Conservation (phyloP, 139 green algal genomes). For the Auxenochlorella pyrenoidosa region DNA sequence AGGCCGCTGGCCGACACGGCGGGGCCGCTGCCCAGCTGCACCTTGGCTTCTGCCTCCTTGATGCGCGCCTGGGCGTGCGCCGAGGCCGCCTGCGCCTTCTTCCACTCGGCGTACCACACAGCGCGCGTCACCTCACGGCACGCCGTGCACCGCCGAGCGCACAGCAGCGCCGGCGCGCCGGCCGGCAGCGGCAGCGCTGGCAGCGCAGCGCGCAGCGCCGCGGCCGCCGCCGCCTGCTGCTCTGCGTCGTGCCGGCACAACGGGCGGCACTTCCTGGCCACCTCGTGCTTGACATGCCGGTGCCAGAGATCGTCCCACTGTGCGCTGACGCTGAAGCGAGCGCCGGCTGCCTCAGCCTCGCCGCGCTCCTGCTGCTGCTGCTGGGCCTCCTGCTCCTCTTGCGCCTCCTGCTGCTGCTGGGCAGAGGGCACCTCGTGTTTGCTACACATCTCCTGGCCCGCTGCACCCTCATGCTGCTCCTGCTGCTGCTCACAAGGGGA, state of each 20-base stretch:
- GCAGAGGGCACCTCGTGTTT: not conserved
- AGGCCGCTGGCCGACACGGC: slow-evolving; percentile 30
- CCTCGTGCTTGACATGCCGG: not conserved
- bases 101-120: slow-evolving; percentile 26
- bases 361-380: slow-evolving; percentile 6
- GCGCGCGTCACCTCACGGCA: slow-evolving; percentile 48
- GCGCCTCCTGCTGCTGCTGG: slow-evolving; percentile 2
- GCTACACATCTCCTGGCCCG: not conserved
- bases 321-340: not conserved
- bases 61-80: not conserved
- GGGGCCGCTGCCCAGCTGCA: slow-evolving; percentile 2
- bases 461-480: not conserved
- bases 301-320: slow-evolving; percentile 6
- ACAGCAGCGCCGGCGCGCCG: slow-evolving; percentile 44
- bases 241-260: not conserved
- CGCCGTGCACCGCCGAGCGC: slow-evolving; percentile 30
- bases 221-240: not conserved
- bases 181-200: slow-evolving; percentile 53
- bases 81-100: not conserved
- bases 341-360: not conserved
- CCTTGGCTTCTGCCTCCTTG: not conserved
- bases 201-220: slow-evolving; percentile 43
- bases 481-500: not conserved
- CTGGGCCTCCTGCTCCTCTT: too few species aligned
- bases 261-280: slow-evolving; percentile 25